Evolutionary conservation across 2,329 filamentous ascomycete species (phyloP).

Genomic region (Coniochaeta hoffmannii): DNA sequence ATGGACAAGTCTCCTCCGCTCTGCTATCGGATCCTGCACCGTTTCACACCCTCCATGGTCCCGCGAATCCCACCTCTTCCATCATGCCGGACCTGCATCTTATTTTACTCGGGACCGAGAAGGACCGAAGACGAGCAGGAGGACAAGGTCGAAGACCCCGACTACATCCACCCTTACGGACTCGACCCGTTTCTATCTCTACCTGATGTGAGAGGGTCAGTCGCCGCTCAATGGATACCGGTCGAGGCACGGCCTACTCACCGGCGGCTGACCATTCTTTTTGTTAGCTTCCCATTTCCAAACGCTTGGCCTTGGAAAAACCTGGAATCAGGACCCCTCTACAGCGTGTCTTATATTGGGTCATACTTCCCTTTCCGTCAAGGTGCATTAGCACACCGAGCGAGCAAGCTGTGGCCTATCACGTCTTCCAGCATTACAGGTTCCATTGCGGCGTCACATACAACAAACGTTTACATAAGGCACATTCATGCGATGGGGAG

Average conservation of each 20-base stretch:
- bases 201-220: slow-evolving; percentile 35
- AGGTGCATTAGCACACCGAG: neutral
- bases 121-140: no score
- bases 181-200: slow-evolving; percentile 17
- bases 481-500: neutral
- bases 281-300: no score
- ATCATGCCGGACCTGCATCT: no score
- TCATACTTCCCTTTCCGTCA: neutral
- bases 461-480: neutral
- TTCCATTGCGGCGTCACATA: neutral
- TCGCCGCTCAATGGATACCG: slow-evolving; percentile 36
- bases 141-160: slow-evolving; percentile 45
- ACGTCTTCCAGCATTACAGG: neutral
- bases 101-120: no score
- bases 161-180: slow-evolving; percentile 25
- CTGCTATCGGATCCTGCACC: no score
- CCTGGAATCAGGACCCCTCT: neutral
- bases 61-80: no score
- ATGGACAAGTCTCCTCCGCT: no score
- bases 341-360: neutral
- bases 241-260: slow-evolving; percentile 55
- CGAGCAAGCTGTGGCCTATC: neutral
- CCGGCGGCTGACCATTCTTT: slow-evolving; percentile 52
- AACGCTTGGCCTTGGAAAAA: neutral
- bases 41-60: no score